Conservation (phyloP, 176 grass and related monocot genomes). For the Triticum timopheevii region DNA sequence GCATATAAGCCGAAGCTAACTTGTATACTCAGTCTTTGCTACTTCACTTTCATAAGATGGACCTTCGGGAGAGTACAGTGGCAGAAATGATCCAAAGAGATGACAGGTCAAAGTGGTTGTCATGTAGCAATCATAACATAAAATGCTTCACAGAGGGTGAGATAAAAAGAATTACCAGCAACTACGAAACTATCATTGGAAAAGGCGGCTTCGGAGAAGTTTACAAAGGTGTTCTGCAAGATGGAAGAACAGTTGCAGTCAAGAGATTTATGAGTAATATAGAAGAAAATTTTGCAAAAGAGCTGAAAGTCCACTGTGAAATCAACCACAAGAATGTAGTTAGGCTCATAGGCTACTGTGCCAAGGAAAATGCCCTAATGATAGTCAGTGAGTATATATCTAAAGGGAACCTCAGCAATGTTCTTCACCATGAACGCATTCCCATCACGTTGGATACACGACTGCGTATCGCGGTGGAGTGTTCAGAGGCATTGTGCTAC, state of each 20-base stretch:
- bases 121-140: not conserved
- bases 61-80: not conserved
- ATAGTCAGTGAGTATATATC: slow-evolving; percentile 12
- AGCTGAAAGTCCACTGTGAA: too few species aligned
- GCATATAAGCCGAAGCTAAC: not conserved
- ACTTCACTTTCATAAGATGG: not conserved
- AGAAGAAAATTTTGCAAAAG: too few species aligned
- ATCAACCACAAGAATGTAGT: not conserved
- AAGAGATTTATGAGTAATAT: too few species aligned
- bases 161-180: not conserved
- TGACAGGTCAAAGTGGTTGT: not conserved
- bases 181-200: not conserved
- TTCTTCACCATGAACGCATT: not conserved
- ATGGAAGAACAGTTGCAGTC: too few species aligned
- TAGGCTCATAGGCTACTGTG: slow-evolving; percentile 8
- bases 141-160: too few species aligned
- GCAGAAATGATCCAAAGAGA: not conserved
- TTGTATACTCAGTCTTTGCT: not conserved
- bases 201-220: not conserved
- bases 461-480: not conserved
- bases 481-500: slow-evolving; percentile 9
- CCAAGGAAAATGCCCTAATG: not conserved
- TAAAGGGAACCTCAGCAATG: not conserved
- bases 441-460: not conserved
- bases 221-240: too few species aligned